Conservation (phyloP, 2,329 filamentous ascomycete genomes). For the Ilyonectria sp. region DNA sequence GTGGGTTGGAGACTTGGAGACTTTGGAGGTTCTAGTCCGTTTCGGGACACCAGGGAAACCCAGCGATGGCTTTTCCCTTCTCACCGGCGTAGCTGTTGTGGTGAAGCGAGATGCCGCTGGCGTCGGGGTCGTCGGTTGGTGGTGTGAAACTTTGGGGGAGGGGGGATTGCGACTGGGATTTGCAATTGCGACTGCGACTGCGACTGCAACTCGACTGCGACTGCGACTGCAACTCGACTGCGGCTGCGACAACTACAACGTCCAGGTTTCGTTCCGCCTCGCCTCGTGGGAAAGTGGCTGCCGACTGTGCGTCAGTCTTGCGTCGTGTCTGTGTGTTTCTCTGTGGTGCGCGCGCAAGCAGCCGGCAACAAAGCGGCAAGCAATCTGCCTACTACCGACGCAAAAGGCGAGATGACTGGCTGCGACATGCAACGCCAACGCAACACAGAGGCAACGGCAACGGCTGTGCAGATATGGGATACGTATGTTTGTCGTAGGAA, state of each 20-base stretch:
- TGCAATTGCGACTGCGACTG: not conserved
- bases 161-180: not conserved
- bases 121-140: not conserved
- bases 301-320: not conserved
- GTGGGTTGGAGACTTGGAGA: conserved; percentile 3
- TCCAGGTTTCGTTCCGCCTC: not conserved
- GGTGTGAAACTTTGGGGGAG: not conserved
- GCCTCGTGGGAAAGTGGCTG: not conserved
- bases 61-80: not conserved
- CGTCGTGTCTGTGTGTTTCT: not conserved
- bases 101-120: not conserved
- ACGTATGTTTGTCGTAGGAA: no score
- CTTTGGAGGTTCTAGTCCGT: conserved; percentile 5
- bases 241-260: no score
- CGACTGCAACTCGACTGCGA: not conserved
- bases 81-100: not conserved
- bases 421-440: conserved; percentile 29
- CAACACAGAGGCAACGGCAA: conserved; percentile 12
- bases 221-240: not conserved
- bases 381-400: conserved; percentile 14
- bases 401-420: conserved; percentile 8
- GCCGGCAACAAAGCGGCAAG: conserved; percentile 24
- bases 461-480: not conserved
- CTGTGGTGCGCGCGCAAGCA: conserved; percentile 3
- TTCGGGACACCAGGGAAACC: not conserved